Base-by-base conservation (phyloP, 192 early-diverging fungal species). In the Coemansia sp. region DNA sequence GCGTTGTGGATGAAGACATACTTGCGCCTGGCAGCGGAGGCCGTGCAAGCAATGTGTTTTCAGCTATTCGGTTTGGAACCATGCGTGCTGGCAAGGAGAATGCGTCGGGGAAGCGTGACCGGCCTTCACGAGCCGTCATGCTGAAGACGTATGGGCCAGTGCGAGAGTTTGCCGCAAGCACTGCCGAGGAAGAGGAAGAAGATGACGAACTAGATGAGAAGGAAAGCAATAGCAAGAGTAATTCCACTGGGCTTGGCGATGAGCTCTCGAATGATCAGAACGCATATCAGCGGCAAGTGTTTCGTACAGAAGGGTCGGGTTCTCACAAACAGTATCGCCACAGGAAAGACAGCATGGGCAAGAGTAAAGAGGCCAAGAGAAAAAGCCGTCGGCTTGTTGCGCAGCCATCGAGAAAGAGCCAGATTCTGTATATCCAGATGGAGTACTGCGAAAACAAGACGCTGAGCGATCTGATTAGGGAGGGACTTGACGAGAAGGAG, bases 361-460 rank as follows among this genome's bases (percentile, higher is more conserved):
- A 15, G 19, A 62, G 62, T 45, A 64, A 65, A 18, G 37, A 56
- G 58, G 12, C 36, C 36, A 55, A 54, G 32, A 22, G 11, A 52
- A 52, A 3, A 8, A 32, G 9, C n/a, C 49, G 21, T 7, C 62
- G 18, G 26, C 57, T 16, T 12, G n/a, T 47, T 7, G 16, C 41
- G 21, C 46, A 19, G 46, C 56, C 62, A 4, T 46, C 32, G 18
- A 36, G 54, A 16, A 61, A 61, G 57, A 55, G 43, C 57, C 51
- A 88, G 59, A 89, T 90, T 9, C 72, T 98, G 37, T 95, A 97
- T 66, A 98, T 98, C 59, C 96, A 98, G 75, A 98, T 98, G 96
- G 95, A 98, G 80, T 98, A 97, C 73, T 98, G 96, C 73, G 96
- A 98, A 72, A 89, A 94, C 61, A 93, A 94, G 66, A 96, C 96